These are phyloP conservation scores for Colletotrichum costaricense DNA, from an alignment of 2,329 filamentous ascomycete species.

Conservation along the genomic window DNA sequence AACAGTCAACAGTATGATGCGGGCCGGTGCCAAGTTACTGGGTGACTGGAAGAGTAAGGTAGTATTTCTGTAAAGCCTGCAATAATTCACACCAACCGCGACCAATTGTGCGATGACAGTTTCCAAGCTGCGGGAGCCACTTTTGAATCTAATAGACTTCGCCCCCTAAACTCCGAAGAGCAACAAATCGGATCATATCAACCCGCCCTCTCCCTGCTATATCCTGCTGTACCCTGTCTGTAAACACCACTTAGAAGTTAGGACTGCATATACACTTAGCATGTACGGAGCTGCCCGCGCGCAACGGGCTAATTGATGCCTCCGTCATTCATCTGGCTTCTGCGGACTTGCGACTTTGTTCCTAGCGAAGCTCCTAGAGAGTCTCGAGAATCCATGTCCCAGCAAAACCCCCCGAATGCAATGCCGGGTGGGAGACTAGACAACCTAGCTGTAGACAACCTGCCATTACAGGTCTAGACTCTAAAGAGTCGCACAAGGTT, in stretches of 20 bases:
- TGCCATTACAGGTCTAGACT: background rate
- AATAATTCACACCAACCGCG: background rate
- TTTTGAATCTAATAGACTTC: conserved; percentile 21
- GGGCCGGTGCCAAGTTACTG: conserved; percentile 24
- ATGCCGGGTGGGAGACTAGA: background rate
- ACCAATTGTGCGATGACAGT: conserved; percentile 15
- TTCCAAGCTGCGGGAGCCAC: conserved; percentile 13
- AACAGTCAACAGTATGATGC: background rate
- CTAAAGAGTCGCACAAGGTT: background rate
- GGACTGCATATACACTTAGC: background rate
- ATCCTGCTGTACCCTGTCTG: background rate
- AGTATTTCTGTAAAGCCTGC: background rate
- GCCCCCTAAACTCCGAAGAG: background rate
- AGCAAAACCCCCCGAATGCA: background rate
- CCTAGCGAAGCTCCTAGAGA: too few species aligned
- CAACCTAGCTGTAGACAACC: background rate
- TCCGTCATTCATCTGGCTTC: conserved; percentile 10
- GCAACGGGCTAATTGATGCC: conserved; percentile 27
- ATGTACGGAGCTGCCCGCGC: conserved; percentile 1
- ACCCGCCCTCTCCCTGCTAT: background rate
- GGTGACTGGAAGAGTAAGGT: conserved; percentile 29
- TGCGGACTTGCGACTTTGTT: background rate
- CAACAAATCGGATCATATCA: background rate
- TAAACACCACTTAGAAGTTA: background rate
- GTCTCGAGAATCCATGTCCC: background rate